A percentile compares a stretch with the other conserved stretches of the same genome.
Evolutionary conservation across 1,284 basidiomycete species (phyloP).

Genomic region (Hemileia vastatrix): DNA sequence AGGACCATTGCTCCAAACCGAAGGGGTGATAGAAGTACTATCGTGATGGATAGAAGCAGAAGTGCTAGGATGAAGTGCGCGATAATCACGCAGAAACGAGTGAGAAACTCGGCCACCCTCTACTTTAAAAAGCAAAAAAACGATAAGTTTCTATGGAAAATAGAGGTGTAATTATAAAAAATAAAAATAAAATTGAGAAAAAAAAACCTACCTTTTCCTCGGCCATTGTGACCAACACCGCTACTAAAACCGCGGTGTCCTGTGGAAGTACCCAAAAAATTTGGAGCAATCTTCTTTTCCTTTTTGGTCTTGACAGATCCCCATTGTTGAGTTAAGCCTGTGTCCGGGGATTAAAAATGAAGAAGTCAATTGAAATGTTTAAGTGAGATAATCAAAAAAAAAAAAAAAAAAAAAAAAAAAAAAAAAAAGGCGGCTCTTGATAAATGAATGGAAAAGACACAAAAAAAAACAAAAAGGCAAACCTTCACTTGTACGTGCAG

Average conservation of each 20-base stretch:
- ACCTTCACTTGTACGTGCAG: slow-evolving; percentile 70
- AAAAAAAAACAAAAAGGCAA: slow-evolving; percentile 25
- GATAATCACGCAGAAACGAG: no score
- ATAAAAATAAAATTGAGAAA: background rate
- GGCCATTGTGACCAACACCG: background rate
- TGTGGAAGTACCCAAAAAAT: background rate
- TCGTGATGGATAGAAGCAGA: no score
- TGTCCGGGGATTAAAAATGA: no score
- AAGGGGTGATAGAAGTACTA: slow-evolving; percentile 7
- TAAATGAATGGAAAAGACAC: slow-evolving; percentile 20
- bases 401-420: slow-evolving; percentile 40
- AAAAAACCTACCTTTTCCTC: slow-evolving; percentile 15
- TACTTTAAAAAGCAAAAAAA: background rate
- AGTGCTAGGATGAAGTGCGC: no score
- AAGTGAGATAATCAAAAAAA: background rate
- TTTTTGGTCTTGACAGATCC: slow-evolving; percentile 77
- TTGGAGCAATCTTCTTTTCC: slow-evolving; percentile 49
- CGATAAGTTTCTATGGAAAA: background rate
- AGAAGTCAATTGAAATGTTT: background rate
- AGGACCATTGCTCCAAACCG: slow-evolving; percentile 6
- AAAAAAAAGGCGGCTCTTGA: slow-evolving; percentile 9
- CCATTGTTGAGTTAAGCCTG: slow-evolving; percentile 73
- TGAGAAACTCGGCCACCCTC: no score
- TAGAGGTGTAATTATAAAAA: background rate
- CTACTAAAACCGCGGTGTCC: background rate